phyloP scores from a whole-genome alignment of 176 grass and related monocot genomes.

The Triticum dicoccoides region DNA sequence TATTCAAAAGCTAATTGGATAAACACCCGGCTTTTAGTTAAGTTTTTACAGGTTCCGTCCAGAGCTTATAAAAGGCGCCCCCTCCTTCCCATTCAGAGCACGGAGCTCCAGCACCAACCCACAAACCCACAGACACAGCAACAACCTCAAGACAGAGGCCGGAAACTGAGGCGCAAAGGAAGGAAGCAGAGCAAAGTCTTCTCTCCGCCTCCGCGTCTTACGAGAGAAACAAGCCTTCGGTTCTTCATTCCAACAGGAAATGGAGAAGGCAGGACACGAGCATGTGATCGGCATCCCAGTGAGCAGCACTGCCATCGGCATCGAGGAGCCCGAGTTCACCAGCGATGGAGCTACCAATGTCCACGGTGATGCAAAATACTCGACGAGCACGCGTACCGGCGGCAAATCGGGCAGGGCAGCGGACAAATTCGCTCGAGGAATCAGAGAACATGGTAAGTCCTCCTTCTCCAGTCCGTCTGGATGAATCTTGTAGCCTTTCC shows the following conservation, averaged over 20 bases:
- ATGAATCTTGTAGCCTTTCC: not conserved
- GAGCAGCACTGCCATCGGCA: slow-evolving; percentile 52
- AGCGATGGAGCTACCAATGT: not conserved
- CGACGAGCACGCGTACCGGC: slow-evolving; percentile 10
- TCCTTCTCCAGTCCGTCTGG: not conserved
- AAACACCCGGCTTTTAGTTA: slow-evolving; percentile 23
- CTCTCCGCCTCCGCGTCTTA: not conserved
- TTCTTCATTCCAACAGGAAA: not conserved
- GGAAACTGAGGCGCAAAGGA: slow-evolving; percentile 19
- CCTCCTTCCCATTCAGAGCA: slow-evolving; percentile 26
- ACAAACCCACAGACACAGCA: not conserved
- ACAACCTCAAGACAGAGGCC: not conserved
- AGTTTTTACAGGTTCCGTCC: slow-evolving; percentile 4
- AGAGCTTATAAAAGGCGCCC: slow-evolving; percentile 59
- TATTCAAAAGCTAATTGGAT: slow-evolving; percentile 42
- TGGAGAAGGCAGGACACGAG: slow-evolving; percentile 43
- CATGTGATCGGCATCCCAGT: slow-evolving; percentile 85
- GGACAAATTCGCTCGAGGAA: slow-evolving; percentile 55
- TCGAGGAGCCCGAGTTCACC: slow-evolving; percentile 56
- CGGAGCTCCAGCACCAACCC: slow-evolving; percentile 27
- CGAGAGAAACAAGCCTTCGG: not conserved
- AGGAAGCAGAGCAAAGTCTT: not conserved
- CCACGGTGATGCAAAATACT: slow-evolving; percentile 15
- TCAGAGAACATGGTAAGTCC: slow-evolving; percentile 73
- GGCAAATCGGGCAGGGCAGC: slow-evolving; percentile 39